Base-by-base conservation (phyloP, 106 monocot species). In the Posidonia australis region DNA sequence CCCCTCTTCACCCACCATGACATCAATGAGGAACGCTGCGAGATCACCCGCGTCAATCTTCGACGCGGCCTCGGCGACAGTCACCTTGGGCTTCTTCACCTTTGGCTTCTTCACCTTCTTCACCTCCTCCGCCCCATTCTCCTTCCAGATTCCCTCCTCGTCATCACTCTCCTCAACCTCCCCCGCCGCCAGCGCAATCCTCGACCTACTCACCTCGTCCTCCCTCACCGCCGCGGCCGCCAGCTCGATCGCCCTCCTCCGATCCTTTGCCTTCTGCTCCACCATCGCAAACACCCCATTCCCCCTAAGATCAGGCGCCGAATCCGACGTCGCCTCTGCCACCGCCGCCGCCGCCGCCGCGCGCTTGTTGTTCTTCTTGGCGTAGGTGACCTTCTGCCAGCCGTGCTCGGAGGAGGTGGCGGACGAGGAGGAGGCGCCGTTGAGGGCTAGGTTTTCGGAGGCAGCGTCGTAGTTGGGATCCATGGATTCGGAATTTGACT, bases 351-450 rank as follows among this genome's bases (percentile, higher is more conserved):
- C 36, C 51, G 75, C 26, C 5, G 49, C 41, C 5, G 63, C 54
- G 29, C 84, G 72, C 54, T 79, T 76, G 77, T 85, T 87, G 41
- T 22, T 36, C 12, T 20, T 36, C 76, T 98, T 98, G 62, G 82
- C 46, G 74, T 87, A 87, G 59, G 77, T 70, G 42, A 99, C 98
- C 77, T 80, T 99, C 81, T 99, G 87, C 98, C 98, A 99, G 11
- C 90, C 91, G 59, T 83, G 69, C 24, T 86, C 72, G 13, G 79
- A 58, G 57, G 79, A 61, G 20, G 75, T 24, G 22, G 66, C 30
- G 28, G 74, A 49, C 66, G 72, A 28, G 43, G 68, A 55, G 56
- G 68, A 29, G 0, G 16, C 30, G 12, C 13, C 58, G 58, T 29
- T 29, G 5, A 28, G 17, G 5, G 24, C 58, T 27, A 17, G 28